A percentile compares a stretch with the other conserved stretches of the same genome.
Evolutionary conservation across 495 filamentous ascomycete species (phyloP).

Genomic region (Aspergillus ostianus): DNA sequence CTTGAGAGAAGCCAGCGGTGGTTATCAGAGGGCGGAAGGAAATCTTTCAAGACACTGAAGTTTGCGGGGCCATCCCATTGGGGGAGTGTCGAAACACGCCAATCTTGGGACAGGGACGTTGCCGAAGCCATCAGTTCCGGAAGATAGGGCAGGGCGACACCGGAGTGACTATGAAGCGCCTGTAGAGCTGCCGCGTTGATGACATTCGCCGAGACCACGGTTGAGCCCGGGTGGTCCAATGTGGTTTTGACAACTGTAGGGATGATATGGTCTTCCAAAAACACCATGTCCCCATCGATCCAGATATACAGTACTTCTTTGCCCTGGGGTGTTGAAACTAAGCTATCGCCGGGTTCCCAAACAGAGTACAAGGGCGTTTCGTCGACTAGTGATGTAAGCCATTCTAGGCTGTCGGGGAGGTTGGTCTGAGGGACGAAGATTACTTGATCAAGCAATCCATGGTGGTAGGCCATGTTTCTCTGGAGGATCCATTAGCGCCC

Average conservation of each 20-base stretch:
- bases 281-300: constrained; percentile 57
- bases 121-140: constrained; percentile 26
- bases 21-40: constrained; percentile 25
- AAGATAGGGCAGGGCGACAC: constrained; percentile 37
- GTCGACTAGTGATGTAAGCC: constrained; percentile 35
- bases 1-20: constrained; percentile 34
- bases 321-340: constrained; percentile 21
- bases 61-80: constrained; percentile 29
- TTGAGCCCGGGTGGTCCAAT: constrained; percentile 43
- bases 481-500: constrained; percentile 8
- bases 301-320: constrained; percentile 48
- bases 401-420: constrained; percentile 43
- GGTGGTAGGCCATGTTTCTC: constrained; percentile 51
- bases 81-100: constrained; percentile 31
- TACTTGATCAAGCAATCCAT: constrained; percentile 53
- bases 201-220: constrained; percentile 53
- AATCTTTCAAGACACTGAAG: constrained; percentile 26
- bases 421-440: constrained; percentile 52
- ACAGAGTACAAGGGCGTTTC: constrained; percentile 30
- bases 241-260: constrained; percentile 52
- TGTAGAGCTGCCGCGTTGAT: constrained; percentile 43
- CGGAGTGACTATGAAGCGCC: constrained; percentile 34
- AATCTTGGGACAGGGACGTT: constrained; percentile 18
- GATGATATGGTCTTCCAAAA: constrained; percentile 52
- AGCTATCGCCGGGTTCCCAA: constrained; percentile 15